Evolutionary conservation across 2,329 filamentous ascomycete species (phyloP), one percentile per base, ranked within the genome.

Genomic region (Amesomyces nigricolor): DNA sequence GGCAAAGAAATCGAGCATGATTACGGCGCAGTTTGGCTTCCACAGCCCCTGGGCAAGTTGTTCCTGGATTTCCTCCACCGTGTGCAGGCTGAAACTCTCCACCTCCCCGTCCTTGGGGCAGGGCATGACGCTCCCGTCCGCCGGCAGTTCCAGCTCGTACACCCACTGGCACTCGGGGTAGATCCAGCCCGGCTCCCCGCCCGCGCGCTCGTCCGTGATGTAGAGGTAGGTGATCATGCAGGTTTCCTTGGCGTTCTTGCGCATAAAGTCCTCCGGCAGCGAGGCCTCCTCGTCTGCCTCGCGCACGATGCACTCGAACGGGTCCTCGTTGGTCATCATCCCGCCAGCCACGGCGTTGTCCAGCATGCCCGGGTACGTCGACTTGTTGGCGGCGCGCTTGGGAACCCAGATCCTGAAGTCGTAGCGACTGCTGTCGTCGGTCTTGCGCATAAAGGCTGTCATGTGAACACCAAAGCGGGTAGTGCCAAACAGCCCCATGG

Each of bases 101-200:
- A 96, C 94, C 73, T 99, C 94, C 51, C 87, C 85, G 70, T 99
- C 94, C 56, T 87, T 86, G 16, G 92, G 91, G 67, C 79, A 80
- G 11, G 88, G 91, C 37, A 82, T 73, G 4, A 90, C 77, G 40
- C 59, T 64, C n/a, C 57, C 60, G 57, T 84, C 82, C 5, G 75
- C 71, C 2, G 86, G 80, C 60, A 99, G 75, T 70, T 90, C 85
- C 59, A 97, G 74, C 69, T 99, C 91, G 72, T 94, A 99, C 44
- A 96, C 77, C 75, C 91, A 96, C 72, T 97, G 87, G 65, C 85
- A 86, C 72, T 97, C 94, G 0, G 94, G 94, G 72, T 95, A 92
- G 67, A 96, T 78, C 65, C 95, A 77, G 10, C 86, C 87, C 9
- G 79, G 82, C 72, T 96, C 90, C 9, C 91, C 91, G 10, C 90